Conservation (phyloP, 371 early-diverging fungal genomes). For the Fennellomyces sp. region DNA sequence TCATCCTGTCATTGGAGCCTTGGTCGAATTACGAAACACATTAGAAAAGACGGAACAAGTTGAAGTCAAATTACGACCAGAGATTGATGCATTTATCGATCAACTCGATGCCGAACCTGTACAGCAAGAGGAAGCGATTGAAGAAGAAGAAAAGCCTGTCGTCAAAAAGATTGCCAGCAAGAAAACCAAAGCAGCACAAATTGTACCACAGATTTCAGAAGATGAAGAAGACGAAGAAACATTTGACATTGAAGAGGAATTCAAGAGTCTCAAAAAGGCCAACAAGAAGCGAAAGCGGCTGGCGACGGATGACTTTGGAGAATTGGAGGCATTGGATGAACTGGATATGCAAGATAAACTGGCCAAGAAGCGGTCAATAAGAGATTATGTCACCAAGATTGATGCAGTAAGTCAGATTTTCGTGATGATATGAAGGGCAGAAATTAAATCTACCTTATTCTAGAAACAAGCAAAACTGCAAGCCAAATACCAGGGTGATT, state of each 20-base stretch:
- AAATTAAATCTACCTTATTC: neutral
- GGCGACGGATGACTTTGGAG: constrained; percentile 76
- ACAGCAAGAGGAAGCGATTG: neutral
- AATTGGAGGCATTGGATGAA: constrained; percentile 73
- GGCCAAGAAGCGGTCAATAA: constrained; percentile 66
- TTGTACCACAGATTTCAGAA: constrained; percentile 1
- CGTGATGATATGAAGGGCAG: neutral
- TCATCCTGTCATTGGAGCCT: constrained; percentile 84
- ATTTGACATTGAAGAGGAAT: constrained; percentile 51
- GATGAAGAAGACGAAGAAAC: constrained; percentile 31
- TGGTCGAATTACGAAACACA: constrained; percentile 74
- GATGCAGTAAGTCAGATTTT: constrained; percentile 58
- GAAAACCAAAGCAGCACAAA: constrained; percentile 14
- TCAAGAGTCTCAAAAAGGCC: constrained; percentile 47
- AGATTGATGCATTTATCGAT: constrained; percentile 37
- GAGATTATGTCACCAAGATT: constrained; percentile 74
- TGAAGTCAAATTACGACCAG: constrained; percentile 54
- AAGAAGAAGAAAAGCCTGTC: neutral
- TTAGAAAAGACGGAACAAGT: constrained; percentile 71
- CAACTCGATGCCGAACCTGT: constrained; percentile 8
- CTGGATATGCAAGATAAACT: constrained; percentile 83
- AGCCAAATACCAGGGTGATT: constrained; percentile 68
- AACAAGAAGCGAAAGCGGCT: constrained; percentile 53
- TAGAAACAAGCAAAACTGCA: constrained; percentile 46
- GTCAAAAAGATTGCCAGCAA: neutral